A percentile compares a stretch with the other conserved stretches of the same genome.
Evolutionary conservation across 345 rosid genomes (phyloP).

Genomic region (Psidium guajava): DNA sequence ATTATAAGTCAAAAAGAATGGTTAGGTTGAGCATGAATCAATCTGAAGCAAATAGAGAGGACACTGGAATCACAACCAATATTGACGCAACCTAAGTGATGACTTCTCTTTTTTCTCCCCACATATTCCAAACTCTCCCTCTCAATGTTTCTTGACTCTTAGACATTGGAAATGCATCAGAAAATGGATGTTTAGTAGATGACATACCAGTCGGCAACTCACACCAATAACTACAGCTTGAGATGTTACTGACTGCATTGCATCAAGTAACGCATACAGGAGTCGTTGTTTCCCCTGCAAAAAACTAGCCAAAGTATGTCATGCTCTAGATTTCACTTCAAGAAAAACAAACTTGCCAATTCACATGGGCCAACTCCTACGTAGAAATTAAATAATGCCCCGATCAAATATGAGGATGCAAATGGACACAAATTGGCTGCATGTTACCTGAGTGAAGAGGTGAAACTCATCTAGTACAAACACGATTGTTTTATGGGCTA

Average conservation of each 20-base stretch:
- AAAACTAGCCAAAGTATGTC: not conserved
- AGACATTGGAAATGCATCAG: not conserved
- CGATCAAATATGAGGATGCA: not conserved
- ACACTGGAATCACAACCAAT: not conserved
- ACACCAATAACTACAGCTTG: slow-evolving; percentile 86
- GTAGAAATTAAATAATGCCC: not conserved
- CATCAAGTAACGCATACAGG: slow-evolving; percentile 81
- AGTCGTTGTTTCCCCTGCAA: slow-evolving; percentile 82
- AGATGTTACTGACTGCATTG: slow-evolving; percentile 87
- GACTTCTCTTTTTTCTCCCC: not conserved
- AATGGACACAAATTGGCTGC: not conserved
- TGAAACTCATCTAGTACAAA: slow-evolving; percentile 91
- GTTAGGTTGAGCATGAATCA: not conserved
- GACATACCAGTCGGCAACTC: slow-evolving; percentile 68
- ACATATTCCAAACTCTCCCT: not conserved
- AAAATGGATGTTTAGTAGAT: not conserved
- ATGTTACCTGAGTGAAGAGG: slow-evolving; percentile 80
- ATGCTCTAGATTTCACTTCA: not conserved
- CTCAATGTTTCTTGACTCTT: not conserved
- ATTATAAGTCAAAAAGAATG: not conserved
- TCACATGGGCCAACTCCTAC: not conserved
- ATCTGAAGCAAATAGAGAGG: not conserved
- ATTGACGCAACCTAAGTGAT: not conserved
- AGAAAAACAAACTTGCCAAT: not conserved
- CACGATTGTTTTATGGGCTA: slow-evolving; percentile 83